These are phyloP conservation scores for Salix viminalis DNA, from an alignment of 345 rosid species.

Conservation along the genomic window DNA sequence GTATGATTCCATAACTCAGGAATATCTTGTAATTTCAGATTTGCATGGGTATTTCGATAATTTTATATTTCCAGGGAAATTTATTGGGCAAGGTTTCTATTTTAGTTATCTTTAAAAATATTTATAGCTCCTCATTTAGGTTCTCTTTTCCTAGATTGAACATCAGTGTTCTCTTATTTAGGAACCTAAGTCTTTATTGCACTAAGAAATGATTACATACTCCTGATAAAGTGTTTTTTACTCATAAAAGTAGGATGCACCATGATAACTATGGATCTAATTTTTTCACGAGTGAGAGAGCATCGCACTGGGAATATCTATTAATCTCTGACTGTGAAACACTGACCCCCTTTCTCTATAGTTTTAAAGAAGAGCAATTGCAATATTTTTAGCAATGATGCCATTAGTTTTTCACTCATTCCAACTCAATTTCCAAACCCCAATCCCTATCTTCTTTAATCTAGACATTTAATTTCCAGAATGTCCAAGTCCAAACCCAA, in stretches of 20 bases:
- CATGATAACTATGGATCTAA: background rate
- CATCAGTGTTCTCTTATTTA: background rate
- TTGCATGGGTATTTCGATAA: background rate
- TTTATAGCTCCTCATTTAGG: background rate
- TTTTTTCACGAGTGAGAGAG: background rate
- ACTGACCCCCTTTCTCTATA: background rate
- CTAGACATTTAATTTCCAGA: background rate
- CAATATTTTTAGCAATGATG: background rate
- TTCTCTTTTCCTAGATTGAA: background rate
- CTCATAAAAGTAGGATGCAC: too few species aligned
- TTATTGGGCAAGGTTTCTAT: background rate
- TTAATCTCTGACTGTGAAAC: background rate
- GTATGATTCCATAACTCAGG: background rate
- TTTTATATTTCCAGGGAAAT: background rate
- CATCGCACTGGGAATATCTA: background rate
- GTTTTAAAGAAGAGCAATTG: background rate
- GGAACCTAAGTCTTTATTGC: background rate
- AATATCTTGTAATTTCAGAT: background rate
- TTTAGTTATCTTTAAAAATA: background rate
- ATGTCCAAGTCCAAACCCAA: background rate
- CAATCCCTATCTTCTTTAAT: background rate
- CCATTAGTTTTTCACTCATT: background rate
- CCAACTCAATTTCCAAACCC: background rate
- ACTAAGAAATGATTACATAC: background rate
- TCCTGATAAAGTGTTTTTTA: background rate